Evolutionary conservation across 192 early-diverging fungal species (phyloP), one percentile per base, ranked within the genome.

Genomic region (Lobosporangium transversale): DNA sequence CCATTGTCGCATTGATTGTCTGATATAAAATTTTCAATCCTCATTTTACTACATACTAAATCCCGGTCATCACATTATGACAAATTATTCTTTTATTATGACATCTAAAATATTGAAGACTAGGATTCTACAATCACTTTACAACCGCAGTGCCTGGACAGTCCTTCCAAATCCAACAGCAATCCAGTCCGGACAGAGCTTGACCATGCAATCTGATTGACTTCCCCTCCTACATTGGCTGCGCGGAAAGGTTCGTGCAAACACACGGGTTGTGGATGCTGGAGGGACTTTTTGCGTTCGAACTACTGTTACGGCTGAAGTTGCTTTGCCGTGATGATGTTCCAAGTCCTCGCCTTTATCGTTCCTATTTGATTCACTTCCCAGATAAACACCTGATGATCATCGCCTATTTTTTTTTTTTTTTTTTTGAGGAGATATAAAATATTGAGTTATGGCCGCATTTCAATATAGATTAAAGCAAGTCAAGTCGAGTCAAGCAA

Each of bases 371-470:
- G 84, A 58, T 66, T 87, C 67, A 97, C 87, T 70, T 98, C 94
- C 98, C 97, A 98, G 18, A 98, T 91, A 29, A 98, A 81, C 8
- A 97, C 94, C 53, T 95, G 92, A 23, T 83, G 79, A 79, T 98
- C 98, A 29, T 96, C 95, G 30, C 90, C 96, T 94, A 17, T 45
- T 29, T 30, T n/a, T 32, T 10, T 40, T 40, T 40, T 40, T n/a
- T n/a, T n/a, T n/a, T n/a, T n/a, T n/a, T n/a, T n/a, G n/a, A n/a
- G n/a, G n/a, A n/a, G n/a, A n/a, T n/a, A n/a, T n/a, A n/a, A n/a
- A n/a, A n/a, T n/a, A n/a, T n/a, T n/a, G n/a, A n/a, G n/a, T n/a
- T n/a, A n/a, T n/a, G n/a, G n/a, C n/a, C n/a, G n/a, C n/a, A n/a
- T n/a, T n/a, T n/a, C n/a, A n/a, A n/a, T n/a, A n/a, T n/a, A n/a